A percentile compares a stretch with the other conserved stretches of the same genome.
Conservation (phyloP, 768 basidiomycete genomes). For the Boletus sensibilis region DNA sequence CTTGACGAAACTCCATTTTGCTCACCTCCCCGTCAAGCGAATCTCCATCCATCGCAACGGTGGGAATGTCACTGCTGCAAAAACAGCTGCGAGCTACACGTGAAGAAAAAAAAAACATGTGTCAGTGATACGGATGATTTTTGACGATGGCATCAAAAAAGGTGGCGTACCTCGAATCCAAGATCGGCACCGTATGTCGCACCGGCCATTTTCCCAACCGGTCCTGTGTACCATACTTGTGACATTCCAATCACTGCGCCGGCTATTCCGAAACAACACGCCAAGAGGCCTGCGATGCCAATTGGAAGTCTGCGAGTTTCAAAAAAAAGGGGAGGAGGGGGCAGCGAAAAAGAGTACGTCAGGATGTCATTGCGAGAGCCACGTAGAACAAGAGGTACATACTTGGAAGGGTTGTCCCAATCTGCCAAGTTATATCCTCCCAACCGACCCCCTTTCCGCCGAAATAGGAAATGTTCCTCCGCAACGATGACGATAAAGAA, state of each 20-base stretch:
- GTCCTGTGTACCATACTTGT: constrained; percentile 52
- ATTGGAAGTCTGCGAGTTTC: constrained; percentile 41
- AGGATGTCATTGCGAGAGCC: background rate
- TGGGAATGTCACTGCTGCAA: constrained; percentile 47
- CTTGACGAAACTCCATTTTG: background rate
- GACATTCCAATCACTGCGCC: constrained; percentile 56
- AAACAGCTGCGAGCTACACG: constrained; percentile 41
- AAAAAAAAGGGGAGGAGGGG: background rate
- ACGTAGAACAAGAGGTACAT: constrained; percentile 8
- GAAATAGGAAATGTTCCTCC: constrained; percentile 49
- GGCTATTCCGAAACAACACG: constrained; percentile 45
- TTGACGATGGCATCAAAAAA: background rate
- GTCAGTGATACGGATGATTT: background rate
- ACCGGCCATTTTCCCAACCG: constrained; percentile 44
- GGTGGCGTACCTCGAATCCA: constrained; percentile 47
- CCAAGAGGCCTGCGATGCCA: constrained; percentile 48
- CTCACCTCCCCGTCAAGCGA: constrained; percentile 38
- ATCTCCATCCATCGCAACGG: constrained; percentile 52
- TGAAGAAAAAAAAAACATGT: no score
- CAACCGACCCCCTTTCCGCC: constrained; percentile 38
- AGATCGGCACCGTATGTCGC: constrained; percentile 47
- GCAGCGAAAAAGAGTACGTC: background rate
- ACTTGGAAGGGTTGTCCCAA: constrained; percentile 44
- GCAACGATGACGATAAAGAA: constrained; percentile 46
- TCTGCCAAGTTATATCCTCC: constrained; percentile 53